Conservation (phyloP, 169 alveolate species). For the Cyclospora cayetanensis region DNA sequence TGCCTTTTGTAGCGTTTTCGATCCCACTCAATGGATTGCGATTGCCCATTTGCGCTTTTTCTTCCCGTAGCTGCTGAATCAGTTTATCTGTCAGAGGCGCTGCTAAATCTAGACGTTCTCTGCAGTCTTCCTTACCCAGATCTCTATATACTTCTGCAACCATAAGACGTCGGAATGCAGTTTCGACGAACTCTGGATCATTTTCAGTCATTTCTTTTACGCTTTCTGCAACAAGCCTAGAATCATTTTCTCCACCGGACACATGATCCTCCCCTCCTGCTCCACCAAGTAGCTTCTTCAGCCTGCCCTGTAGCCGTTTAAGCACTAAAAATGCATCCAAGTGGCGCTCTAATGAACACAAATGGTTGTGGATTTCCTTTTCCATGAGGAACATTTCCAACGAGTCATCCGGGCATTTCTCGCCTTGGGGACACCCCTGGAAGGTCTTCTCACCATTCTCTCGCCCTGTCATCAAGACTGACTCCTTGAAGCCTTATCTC, state of each 20-base stretch:
- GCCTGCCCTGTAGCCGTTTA: background rate
- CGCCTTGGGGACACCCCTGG: too few species aligned
- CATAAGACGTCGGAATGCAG: conserved; percentile 46
- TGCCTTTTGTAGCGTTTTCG: background rate
- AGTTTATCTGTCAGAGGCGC: conserved; percentile 25
- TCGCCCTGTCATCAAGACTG: too few species aligned
- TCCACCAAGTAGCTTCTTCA: background rate
- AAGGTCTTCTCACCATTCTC: too few species aligned
- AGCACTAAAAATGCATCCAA: conserved; percentile 31
- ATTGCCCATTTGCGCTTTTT: background rate
- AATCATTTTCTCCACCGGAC: too few species aligned
- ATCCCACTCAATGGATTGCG: background rate
- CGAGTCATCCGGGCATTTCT: too few species aligned
- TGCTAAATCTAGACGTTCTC: background rate
- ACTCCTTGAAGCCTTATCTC: too few species aligned
- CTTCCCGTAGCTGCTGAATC: conserved; percentile 1
- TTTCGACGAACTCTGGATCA: conserved; percentile 45
- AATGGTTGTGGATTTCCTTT: conserved; percentile 10
- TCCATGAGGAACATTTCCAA: background rate
- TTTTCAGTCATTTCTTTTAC: background rate
- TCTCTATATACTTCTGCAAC: conserved; percentile 41
- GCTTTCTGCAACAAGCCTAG: background rate
- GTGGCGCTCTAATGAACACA: conserved; percentile 53
- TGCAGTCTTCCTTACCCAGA: conserved; percentile 1
- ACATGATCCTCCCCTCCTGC: background rate